Conservation (phyloP, 352 stramenopile genomes). For the Phytophthora lateralis region DNA sequence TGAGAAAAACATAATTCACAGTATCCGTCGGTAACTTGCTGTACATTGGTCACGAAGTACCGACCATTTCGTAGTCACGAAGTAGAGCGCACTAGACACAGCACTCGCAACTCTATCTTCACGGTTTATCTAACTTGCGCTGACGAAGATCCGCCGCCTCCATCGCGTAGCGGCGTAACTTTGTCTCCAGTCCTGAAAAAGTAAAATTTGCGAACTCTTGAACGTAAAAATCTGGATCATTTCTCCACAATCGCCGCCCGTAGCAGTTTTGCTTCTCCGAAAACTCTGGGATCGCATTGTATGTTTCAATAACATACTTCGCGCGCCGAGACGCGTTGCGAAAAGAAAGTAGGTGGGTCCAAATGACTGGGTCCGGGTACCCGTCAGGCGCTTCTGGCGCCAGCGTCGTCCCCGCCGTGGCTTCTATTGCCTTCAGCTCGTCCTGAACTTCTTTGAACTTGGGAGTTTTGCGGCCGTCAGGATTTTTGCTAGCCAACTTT, state of each 20-base stretch:
- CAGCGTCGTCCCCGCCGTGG: not conserved
- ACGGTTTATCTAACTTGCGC: not conserved
- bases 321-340: constrained; percentile 30
- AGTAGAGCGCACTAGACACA: not conserved
- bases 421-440: constrained; percentile 20
- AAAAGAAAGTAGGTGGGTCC: constrained; percentile 72
- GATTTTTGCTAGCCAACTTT: constrained; percentile 20
- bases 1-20: no score
- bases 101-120: not conserved
- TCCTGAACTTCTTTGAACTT: constrained; percentile 30
- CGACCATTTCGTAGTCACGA: no score
- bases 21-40: no score
- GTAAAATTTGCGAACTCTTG: constrained; percentile 19
- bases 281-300: constrained; percentile 37
- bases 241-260: constrained; percentile 29
- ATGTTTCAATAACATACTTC: constrained; percentile 62
- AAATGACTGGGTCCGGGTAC: constrained; percentile 51
- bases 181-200: constrained; percentile 16
- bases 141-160: constrained; percentile 15
- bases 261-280: constrained; percentile 59
- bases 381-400: constrained; percentile 11
- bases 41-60: no score
- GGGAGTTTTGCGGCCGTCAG: constrained; percentile 20
- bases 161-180: constrained; percentile 19
- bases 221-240: constrained; percentile 16